Evolutionary conservation across 257 asterid species (phyloP).

Genomic region (Gardenia jasminoides): DNA sequence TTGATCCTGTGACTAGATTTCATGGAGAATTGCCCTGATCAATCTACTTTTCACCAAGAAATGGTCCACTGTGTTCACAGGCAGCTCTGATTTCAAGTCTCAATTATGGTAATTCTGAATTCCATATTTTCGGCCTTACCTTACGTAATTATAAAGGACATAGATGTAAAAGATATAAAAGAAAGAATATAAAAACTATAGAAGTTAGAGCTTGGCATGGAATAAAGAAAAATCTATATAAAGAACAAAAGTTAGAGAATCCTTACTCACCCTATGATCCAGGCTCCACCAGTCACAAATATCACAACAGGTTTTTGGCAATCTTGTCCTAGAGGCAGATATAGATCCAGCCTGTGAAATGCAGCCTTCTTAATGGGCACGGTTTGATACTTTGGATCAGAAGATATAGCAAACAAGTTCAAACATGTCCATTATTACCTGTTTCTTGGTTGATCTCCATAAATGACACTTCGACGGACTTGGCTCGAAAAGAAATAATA

Average conservation of each 20-base stretch:
- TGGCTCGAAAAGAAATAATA: constrained; percentile 76
- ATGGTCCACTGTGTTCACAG: not conserved
- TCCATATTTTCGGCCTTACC: not conserved
- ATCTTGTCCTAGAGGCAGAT: constrained; percentile 60
- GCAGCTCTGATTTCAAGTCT: not conserved
- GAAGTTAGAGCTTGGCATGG: constrained; percentile 1
- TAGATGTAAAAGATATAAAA: not conserved
- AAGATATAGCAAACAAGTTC: not conserved
- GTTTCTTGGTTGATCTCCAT: constrained; percentile 89
- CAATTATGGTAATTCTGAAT: not conserved
- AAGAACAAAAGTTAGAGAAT: not conserved
- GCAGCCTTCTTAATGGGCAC: constrained; percentile 6
- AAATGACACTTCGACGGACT: constrained; percentile 76
- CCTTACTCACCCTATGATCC: constrained; percentile 91
- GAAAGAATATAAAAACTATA: no score
- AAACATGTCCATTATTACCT: constrained; percentile 42
- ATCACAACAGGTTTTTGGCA: constrained; percentile 79
- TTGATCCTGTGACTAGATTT: not conserved
- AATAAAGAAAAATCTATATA: constrained; percentile 13
- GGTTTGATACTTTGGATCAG: constrained; percentile 13
- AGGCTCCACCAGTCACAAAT: constrained; percentile 99
- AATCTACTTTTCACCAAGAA: not conserved
- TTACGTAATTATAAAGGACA: not conserved
- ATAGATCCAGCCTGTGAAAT: constrained; percentile 80
- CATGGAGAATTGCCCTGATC: not conserved